Base-by-base conservation (phyloP, 768 basidiomycete genomes). In the Kwoniella pini region DNA sequence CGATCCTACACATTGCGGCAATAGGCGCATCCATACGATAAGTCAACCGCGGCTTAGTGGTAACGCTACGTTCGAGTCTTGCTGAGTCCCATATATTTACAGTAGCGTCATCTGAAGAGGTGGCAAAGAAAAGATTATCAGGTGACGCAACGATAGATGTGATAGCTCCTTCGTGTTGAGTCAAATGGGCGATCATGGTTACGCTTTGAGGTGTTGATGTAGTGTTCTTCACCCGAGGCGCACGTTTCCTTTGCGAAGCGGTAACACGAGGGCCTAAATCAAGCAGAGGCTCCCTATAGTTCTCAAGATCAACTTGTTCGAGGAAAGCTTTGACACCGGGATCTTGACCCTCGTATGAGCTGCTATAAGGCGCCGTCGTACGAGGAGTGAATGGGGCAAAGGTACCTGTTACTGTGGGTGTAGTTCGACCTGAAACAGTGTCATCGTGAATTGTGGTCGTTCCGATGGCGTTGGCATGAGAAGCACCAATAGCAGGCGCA, bases 231-330 rank as follows among this genome's bases (percentile, higher is more conserved):
- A 63, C 42, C 24, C 71, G 64, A 17, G 65, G 57, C 3, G 51
- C 54, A 4, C 69, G 65, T 43, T 64, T 91, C 85, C 21, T 90
- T 79, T 38, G 91, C 87, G 0, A 90, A 60, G 90, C 87, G 57
- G 89, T 86, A 4, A 94, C 85, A 52, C 84, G 85, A 3, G 94
- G 93, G 5, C 95, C 95, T 72, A 99, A 95, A 70, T 99, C 94
- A 27, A 88, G 83, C 59, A 91, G 86, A 1, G 91, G 82, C 59
- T 96, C 91, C 24, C 87, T 86, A 70, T 80, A 80, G 62, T 87
- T 90, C 73, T 94, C 92, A 36, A 91, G 81, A 73, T 92, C 97
- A 21, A 94, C 81, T 57, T 90, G 88, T 73, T 98, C 96, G 21
- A 99, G 81, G 12, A 98, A 81, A 49, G 89, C 89, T 71, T 85